Percentiles rank a stretch among this genome's conserved stretches.
These are phyloP conservation scores for Arabis hirsuta DNA, from an alignment of 345 rosid genomes.

Conservation along the genomic window DNA sequence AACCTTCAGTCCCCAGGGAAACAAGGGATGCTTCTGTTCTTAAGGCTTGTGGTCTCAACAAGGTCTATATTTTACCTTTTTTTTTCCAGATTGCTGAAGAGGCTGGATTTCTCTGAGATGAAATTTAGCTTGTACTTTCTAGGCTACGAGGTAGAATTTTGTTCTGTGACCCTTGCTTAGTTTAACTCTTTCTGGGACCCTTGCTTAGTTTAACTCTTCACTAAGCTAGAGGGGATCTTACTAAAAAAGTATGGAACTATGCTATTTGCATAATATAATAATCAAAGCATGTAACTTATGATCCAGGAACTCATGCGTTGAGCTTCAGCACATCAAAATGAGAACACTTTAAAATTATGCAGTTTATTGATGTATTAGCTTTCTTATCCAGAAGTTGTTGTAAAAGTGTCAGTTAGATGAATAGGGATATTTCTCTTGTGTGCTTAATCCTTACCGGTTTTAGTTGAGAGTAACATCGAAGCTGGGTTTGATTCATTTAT, in stretches of 20 bases:
- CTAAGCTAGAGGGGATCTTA: constrained; percentile 19
- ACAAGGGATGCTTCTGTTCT: constrained; percentile 6
- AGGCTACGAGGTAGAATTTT: constrained; percentile 81
- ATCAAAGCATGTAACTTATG: not conserved
- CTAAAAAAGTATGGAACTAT: not conserved
- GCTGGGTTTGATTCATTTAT: constrained; percentile 9
- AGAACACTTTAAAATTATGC: not conserved
- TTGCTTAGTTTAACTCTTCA: not conserved
- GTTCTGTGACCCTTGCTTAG: constrained; percentile 5
- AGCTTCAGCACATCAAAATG: not conserved
- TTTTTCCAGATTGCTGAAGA: constrained; percentile 71
- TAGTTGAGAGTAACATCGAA: not conserved
- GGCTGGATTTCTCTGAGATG: constrained; percentile 88
- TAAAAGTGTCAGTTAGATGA: not conserved
- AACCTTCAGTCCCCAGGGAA: constrained; percentile 9
- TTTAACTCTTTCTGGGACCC: not conserved
- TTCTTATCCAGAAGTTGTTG: not conserved
- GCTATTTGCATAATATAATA: constrained; percentile 12
- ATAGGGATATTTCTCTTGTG: not conserved
- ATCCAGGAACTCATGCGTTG: not conserved
- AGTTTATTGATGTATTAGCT: not conserved
- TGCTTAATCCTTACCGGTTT: not conserved
- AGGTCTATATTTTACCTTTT: not conserved
- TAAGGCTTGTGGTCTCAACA: constrained; percentile 14
- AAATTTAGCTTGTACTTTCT: constrained; percentile 87